Percentiles rank a stretch among this genome's conserved stretches.
Evolutionary conservation across 495 filamentous ascomycete genomes (phyloP).

Genomic region (Penicillium steckii): DNA sequence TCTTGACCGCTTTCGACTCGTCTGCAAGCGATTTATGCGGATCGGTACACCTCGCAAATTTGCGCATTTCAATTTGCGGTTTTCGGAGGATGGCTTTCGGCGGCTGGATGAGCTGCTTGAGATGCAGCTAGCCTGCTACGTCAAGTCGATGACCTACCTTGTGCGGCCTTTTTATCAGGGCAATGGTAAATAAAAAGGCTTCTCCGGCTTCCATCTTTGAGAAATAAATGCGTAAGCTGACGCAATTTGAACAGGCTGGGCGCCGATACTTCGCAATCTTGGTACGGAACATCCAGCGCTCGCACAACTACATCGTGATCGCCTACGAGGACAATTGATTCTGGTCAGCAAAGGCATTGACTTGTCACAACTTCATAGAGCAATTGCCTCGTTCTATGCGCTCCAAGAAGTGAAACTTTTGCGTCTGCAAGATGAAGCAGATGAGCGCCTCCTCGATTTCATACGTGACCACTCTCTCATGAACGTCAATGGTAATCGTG

Average conservation of each 20-base stretch:
- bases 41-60: conserved; percentile 62
- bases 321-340: conserved; percentile 33
- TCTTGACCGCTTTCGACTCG: conserved; percentile 53
- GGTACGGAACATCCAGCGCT: conserved; percentile 18
- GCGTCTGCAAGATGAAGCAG: conserved; percentile 58
- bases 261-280: conserved; percentile 21
- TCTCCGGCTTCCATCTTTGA: neutral
- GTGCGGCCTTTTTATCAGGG: conserved; percentile 66
- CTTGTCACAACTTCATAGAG: conserved; percentile 46
- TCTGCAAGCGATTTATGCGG: conserved; percentile 61
- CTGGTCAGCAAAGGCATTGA: conserved; percentile 31
- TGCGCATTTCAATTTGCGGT: conserved; percentile 57
- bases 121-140: conserved; percentile 58
- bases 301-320: conserved; percentile 28
- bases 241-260: conserved; percentile 31
- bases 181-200: conserved; percentile 37
- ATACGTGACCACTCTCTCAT: conserved; percentile 25
- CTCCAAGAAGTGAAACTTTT: conserved; percentile 67
- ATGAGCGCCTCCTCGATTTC: conserved; percentile 48
- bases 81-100: conserved; percentile 56
- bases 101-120: conserved; percentile 49
- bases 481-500: neutral
- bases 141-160: conserved; percentile 70
- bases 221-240: conserved; percentile 17
- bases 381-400: conserved; percentile 55